phyloP scores from a whole-genome alignment of 768 basidiomycete species.

The Gautieria morchelliformis region DNA sequence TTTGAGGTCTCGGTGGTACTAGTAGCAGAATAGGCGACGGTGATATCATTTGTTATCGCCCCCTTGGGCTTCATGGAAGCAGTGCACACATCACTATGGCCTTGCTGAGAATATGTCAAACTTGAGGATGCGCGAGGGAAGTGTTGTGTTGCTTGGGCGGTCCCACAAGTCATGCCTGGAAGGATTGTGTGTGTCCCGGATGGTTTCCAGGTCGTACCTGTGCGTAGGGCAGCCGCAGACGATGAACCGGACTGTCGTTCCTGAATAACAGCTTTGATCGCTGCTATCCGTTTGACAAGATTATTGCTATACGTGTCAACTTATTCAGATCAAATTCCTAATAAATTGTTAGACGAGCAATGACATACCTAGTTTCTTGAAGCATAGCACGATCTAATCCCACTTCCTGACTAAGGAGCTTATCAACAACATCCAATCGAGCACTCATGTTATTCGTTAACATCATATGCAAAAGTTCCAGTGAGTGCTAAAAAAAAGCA shows the following conservation, averaged over 20 bases:
- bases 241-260: neutral
- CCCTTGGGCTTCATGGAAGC: too few species aligned
- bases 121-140: neutral
- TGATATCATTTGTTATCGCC: too few species aligned
- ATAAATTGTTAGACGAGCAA: neutral
- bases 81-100: too few species aligned
- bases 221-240: neutral
- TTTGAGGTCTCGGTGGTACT: too few species aligned
- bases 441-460: slow-evolving; percentile 5
- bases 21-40: too few species aligned
- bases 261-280: neutral
- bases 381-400: slow-evolving; percentile 7
- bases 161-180: neutral
- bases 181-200: neutral
- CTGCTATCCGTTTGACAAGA: slow-evolving; percentile 2
- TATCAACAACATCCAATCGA: slow-evolving; percentile 4
- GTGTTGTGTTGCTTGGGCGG: neutral
- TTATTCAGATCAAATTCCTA: neutral
- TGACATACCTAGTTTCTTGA: slow-evolving; percentile 3
- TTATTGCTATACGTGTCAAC: neutral
- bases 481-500: neutral
- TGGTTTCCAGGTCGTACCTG: neutral
- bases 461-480: slow-evolving; percentile 3
- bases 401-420: slow-evolving; percentile 2
- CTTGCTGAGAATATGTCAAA: too few species aligned